Conservation (phyloP, 2,329 filamentous ascomycete species). For the Diaporthe amygdali region DNA sequence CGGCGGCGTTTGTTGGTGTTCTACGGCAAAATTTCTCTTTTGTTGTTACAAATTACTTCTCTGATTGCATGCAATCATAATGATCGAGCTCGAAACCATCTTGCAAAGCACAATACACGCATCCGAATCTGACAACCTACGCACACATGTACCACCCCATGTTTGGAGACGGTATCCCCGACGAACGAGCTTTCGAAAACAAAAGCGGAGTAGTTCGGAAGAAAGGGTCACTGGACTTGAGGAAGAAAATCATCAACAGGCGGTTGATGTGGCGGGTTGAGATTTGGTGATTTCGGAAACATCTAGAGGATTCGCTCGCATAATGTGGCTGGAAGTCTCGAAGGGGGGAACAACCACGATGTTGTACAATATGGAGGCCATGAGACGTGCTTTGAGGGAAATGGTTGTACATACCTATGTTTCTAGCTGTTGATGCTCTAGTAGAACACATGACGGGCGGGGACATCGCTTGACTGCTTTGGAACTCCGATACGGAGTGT, state of each 20-base stretch:
- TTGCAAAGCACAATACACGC: neutral
- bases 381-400: neutral
- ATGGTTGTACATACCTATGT: neutral
- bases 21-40: neutral
- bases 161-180: neutral
- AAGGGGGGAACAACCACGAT: neutral
- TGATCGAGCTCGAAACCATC: neutral
- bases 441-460: neutral
- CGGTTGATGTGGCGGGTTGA: neutral
- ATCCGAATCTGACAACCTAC: neutral
- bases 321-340: neutral
- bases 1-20: constrained; percentile 15
- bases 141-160: neutral
- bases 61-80: constrained; percentile 3
- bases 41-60: neutral
- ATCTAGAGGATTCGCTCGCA: neutral
- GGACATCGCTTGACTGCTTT: neutral
- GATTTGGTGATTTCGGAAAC: neutral
- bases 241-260: neutral
- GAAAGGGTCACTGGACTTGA: neutral
- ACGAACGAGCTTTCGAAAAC: neutral
- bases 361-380: constrained; percentile 1
- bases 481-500: neutral
- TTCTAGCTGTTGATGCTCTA: neutral
- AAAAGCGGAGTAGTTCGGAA: neutral